These are phyloP conservation scores for Yarrowia keelungensis DNA, from an alignment of 805 yeast species.

Conservation along the genomic window DNA sequence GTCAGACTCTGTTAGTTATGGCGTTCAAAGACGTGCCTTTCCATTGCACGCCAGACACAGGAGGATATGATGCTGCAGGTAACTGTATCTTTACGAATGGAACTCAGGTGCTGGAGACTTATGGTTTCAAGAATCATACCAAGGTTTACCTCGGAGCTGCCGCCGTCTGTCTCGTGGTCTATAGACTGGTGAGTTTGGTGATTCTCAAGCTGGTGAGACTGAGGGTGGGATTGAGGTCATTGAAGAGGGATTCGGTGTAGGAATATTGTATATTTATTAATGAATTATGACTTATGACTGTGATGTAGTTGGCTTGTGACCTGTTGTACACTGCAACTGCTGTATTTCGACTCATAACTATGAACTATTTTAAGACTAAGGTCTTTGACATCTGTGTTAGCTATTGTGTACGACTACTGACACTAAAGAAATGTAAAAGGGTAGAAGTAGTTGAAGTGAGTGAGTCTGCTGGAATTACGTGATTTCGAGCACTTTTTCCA, in stretches of 20 bases:
- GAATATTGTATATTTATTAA: background rate
- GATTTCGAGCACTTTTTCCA: no score
- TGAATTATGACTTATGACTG: background rate
- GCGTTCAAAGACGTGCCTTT: constrained; percentile 37
- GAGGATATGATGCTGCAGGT: constrained; percentile 46
- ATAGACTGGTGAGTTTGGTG: constrained; percentile 45
- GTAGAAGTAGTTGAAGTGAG: no score
- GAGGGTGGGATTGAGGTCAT: constrained; percentile 42
- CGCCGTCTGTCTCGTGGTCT: constrained; percentile 45
- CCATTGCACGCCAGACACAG: constrained; percentile 39
- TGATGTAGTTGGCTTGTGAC: background rate
- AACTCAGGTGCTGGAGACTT: constrained; percentile 60
- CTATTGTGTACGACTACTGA: no score
- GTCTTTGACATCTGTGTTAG: no score
- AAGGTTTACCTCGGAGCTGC: constrained; percentile 44
- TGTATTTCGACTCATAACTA: no score
- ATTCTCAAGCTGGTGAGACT: constrained; percentile 45
- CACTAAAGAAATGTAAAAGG: no score
- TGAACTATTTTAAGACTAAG: no score
- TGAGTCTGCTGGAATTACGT: no score
- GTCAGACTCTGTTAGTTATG: constrained; percentile 18
- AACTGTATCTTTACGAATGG: constrained; percentile 63
- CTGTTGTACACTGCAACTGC: no score
- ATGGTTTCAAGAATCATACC: constrained; percentile 51
- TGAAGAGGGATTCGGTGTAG: background rate